Evolutionary conservation across 2,329 filamentous ascomycete genomes (phyloP).

Genomic region (Pseudopyricularia javanii): DNA sequence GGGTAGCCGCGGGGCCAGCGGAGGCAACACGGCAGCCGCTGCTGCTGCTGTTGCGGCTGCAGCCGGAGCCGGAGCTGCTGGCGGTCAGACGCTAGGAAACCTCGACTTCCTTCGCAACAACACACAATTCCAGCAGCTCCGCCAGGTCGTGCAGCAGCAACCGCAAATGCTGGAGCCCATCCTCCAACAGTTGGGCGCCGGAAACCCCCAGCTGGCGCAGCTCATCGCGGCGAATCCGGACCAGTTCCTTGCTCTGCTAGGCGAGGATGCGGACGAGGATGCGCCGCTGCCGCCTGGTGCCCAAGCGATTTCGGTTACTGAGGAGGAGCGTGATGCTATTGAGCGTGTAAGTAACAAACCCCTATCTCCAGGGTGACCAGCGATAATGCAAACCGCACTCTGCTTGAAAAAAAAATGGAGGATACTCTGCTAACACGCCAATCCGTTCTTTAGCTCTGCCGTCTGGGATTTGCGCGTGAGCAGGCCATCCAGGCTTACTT

Average conservation of each 20-base stretch:
- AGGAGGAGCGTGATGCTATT: constrained; percentile 93
- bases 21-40: constrained; percentile 26
- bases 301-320: constrained; percentile 81
- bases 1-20: constrained; percentile 26
- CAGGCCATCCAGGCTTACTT: constrained; percentile 97
- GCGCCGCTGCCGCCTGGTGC: constrained; percentile 76
- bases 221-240: constrained; percentile 87
- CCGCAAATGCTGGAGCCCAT: constrained; percentile 98
- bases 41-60: constrained; percentile 37
- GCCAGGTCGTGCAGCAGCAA: constrained; percentile 93
- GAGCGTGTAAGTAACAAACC: constrained; percentile 57
- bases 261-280: constrained; percentile 79
- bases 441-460: constrained; percentile 54
- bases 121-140: constrained; percentile 93
- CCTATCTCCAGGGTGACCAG: not conserved
- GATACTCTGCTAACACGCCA: not conserved
- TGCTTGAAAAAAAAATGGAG: too few species aligned
- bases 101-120: constrained; percentile 92
- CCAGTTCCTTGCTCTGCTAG: constrained; percentile 80
- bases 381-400: too few species aligned
- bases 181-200: constrained; percentile 85
- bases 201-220: constrained; percentile 88
- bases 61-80: constrained; percentile 29
- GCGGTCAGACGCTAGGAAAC: constrained; percentile 49
- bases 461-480: constrained; percentile 84